Conservation (phyloP, 2,329 filamentous ascomycete genomes). For the Chaetomium strumarium region DNA sequence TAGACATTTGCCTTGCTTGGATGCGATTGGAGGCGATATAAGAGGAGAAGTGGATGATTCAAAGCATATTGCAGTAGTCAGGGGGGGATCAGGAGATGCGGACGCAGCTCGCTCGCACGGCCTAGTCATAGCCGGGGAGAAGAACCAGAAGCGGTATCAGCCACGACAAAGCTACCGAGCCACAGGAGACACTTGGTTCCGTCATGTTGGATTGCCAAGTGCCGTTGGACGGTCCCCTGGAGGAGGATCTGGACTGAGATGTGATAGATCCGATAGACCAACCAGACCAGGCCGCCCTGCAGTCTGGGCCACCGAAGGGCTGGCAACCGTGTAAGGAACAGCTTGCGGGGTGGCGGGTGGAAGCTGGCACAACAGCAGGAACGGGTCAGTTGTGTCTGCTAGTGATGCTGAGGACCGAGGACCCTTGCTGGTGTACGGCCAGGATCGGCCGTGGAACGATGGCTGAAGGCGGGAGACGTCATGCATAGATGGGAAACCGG, state of each 20-base stretch:
- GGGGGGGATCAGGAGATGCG: too few species aligned
- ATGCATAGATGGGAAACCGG: neutral
- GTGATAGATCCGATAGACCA: too few species aligned
- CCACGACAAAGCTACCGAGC: neutral
- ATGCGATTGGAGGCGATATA: too few species aligned
- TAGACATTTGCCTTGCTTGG: too few species aligned
- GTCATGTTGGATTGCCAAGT: too few species aligned
- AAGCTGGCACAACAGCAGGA: neutral
- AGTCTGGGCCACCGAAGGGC: too few species aligned
- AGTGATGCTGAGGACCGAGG: neutral
- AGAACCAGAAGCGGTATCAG: conserved; percentile 1
- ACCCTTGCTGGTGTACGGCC: neutral
- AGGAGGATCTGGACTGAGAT: too few species aligned
- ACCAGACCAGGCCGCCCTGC: too few species aligned
- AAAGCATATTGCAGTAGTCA: too few species aligned
- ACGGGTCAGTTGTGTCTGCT: neutral
- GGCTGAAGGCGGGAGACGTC: neutral
- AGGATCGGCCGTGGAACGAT: neutral
- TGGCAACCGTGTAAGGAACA: too few species aligned
- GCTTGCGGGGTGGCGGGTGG: neutral
- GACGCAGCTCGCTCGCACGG: conserved; percentile 4
- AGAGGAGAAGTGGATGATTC: too few species aligned
- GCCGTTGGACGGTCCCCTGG: too few species aligned
- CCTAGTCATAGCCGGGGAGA: conserved; percentile 11
- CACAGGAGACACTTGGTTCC: neutral